A percentile compares a stretch with the other conserved stretches of the same genome.
These are phyloP conservation scores for Tritrichomonas musculus DNA, from an alignment of 208 protist species.

Conservation along the genomic window DNA sequence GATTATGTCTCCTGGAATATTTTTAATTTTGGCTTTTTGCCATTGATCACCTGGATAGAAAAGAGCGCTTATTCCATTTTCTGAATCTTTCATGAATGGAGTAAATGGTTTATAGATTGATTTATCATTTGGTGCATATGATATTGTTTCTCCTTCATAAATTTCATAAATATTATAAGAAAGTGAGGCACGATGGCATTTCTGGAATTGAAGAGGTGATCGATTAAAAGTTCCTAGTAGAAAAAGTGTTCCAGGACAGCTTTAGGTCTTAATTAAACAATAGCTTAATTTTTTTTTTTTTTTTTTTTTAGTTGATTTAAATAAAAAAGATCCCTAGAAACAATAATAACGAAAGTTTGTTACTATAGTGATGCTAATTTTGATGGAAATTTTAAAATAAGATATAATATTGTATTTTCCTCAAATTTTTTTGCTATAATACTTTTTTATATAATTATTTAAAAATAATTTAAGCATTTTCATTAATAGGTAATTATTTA, in stretches of 20 bases:
- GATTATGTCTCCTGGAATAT: not conserved
- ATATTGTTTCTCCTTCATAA: slow-evolving; percentile 2
- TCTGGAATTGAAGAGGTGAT: not conserved
- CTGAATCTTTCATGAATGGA: not conserved
- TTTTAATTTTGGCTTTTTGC: not conserved
- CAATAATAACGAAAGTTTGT: too few species aligned
- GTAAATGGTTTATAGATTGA: not conserved
- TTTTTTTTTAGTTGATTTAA: too few species aligned
- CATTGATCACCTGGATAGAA: not conserved
- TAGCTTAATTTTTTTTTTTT: too few species aligned
- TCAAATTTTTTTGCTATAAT: too few species aligned
- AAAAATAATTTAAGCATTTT: too few species aligned
- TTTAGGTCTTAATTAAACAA: too few species aligned
- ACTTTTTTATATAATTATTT: too few species aligned
- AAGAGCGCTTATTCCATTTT: not conserved
- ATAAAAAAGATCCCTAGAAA: too few species aligned
- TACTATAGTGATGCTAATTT: too few species aligned
- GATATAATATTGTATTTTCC: too few species aligned
- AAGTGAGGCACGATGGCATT: not conserved
- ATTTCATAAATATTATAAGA: not conserved
- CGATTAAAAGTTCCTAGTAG: not conserved
- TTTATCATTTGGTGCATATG: not conserved
- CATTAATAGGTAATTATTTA: too few species aligned
- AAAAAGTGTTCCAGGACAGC: not conserved
- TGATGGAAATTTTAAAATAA: too few species aligned